phyloP scores from a whole-genome alignment of 192 early-diverging fungal species.

The Podila verticillata region DNA sequence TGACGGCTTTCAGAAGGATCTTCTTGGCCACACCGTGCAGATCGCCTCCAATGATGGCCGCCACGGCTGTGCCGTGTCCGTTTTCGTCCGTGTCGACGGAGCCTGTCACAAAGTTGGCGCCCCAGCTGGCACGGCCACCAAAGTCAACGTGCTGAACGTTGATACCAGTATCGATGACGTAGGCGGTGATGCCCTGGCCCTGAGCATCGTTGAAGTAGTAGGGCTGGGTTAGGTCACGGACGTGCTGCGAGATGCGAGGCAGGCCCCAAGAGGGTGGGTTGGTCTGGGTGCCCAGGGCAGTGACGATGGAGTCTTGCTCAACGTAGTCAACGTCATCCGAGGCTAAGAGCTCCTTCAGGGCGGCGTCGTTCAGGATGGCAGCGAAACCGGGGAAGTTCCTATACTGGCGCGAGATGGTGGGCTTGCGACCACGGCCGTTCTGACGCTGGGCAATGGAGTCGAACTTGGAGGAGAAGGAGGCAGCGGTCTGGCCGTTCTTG shows the following conservation, averaged over 20 bases:
- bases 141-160: constrained; percentile 55
- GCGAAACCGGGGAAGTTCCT: constrained; percentile 5
- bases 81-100: constrained; percentile 47
- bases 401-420: background rate
- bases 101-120: constrained; percentile 48
- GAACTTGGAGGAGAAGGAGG: background rate
- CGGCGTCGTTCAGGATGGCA: constrained; percentile 16
- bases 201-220: constrained; percentile 33
- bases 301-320: constrained; percentile 41
- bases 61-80: constrained; percentile 69
- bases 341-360: constrained; percentile 27
- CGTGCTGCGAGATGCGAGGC: constrained; percentile 49
- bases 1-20: constrained; percentile 62
- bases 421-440: background rate
- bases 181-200: constrained; percentile 56
- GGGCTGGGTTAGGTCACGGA: constrained; percentile 50
- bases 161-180: constrained; percentile 64
- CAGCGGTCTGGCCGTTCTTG: background rate
- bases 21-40: constrained; percentile 75
- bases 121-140: constrained; percentile 58
- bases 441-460: background rate
- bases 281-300: constrained; percentile 10
- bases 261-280: constrained; percentile 64
- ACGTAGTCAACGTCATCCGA: constrained; percentile 24
- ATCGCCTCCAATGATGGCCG: constrained; percentile 59